Percentiles rank a stretch among this genome's conserved stretches.
Conservation (phyloP, 2,329 filamentous ascomycete genomes). For the Microcyclospora tardicrescens region DNA sequence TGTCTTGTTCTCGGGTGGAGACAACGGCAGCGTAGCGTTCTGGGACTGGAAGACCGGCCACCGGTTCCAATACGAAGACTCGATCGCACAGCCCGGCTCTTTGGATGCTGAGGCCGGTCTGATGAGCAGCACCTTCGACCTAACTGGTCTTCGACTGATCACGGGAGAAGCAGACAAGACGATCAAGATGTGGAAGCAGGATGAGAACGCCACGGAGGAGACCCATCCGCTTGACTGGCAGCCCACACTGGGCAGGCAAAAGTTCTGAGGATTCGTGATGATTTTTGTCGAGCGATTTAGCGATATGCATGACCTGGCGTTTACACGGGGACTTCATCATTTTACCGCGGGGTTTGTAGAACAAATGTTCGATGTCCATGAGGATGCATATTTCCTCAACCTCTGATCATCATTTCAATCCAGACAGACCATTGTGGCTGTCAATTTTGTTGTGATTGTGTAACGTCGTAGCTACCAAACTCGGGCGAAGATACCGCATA, state of each 20-base stretch:
- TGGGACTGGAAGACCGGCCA: slow-evolving; percentile 99
- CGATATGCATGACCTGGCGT: too few species aligned
- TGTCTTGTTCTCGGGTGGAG: slow-evolving; percentile 84
- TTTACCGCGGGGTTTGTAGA: too few species aligned
- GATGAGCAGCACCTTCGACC: slow-evolving; percentile 88
- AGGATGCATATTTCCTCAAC: too few species aligned
- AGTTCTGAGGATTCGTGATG: slow-evolving; percentile 33
- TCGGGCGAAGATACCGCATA: too few species aligned
- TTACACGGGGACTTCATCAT: too few species aligned
- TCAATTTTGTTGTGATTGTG: too few species aligned
- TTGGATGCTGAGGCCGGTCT: slow-evolving; percentile 89
- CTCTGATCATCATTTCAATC: too few species aligned
- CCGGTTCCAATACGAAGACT: slow-evolving; percentile 79
- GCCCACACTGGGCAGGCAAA: slow-evolving; percentile 63
- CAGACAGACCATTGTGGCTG: too few species aligned
- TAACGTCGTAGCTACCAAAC: too few species aligned
- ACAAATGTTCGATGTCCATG: too few species aligned
- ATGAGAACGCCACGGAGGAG: slow-evolving; percentile 80
- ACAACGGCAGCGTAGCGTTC: slow-evolving; percentile 93
- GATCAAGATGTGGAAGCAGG: slow-evolving; percentile 89
- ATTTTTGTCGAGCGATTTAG: too few species aligned
- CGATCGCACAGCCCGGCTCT: slow-evolving; percentile 83
- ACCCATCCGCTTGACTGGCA: slow-evolving; percentile 89
- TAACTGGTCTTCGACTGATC: slow-evolving; percentile 76
- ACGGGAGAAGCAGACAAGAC: slow-evolving; percentile 96